Percentiles rank a stretch among this genome's conserved stretches.
phyloP scores from a whole-genome alignment of 352 stramenopile genomes.

The Aphanomyces astaci region DNA sequence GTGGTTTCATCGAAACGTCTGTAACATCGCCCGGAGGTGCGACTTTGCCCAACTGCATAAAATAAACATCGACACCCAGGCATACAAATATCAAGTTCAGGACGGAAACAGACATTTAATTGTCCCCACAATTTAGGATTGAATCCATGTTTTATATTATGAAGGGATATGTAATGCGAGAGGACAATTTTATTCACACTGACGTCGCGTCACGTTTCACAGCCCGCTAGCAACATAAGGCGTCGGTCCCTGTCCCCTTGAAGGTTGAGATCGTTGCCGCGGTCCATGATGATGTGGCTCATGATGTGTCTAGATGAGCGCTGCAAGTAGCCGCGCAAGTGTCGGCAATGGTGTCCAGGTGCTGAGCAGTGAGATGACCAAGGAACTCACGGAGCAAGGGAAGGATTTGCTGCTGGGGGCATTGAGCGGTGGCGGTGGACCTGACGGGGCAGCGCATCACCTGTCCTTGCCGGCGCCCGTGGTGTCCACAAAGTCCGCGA shows the following conservation, averaged over 20 bases:
- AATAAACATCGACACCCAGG: background rate
- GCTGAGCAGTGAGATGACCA: conserved; percentile 1
- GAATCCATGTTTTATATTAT: no score
- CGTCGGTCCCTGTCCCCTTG: background rate
- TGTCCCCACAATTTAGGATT: no score
- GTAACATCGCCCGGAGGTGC: background rate
- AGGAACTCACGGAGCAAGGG: conserved; percentile 5
- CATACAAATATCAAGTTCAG: background rate
- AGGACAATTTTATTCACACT: no score
- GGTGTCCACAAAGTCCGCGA: background rate
- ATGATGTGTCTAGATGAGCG: background rate
- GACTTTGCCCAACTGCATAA: background rate
- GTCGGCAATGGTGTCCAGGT: background rate
- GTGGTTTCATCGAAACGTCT: background rate
- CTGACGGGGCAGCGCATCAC: background rate
- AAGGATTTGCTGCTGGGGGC: conserved; percentile 1
- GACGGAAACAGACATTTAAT: no score
- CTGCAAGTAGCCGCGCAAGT: background rate
- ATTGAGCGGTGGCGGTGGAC: background rate
- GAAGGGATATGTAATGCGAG: no score
- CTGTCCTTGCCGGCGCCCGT: background rate
- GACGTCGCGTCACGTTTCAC: background rate
- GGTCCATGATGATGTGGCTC: background rate
- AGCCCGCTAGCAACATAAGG: background rate
- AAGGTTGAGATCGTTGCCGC: background rate